Conservation (phyloP, 2,329 filamentous ascomycete genomes). For the Neoascochyta sp. region DNA sequence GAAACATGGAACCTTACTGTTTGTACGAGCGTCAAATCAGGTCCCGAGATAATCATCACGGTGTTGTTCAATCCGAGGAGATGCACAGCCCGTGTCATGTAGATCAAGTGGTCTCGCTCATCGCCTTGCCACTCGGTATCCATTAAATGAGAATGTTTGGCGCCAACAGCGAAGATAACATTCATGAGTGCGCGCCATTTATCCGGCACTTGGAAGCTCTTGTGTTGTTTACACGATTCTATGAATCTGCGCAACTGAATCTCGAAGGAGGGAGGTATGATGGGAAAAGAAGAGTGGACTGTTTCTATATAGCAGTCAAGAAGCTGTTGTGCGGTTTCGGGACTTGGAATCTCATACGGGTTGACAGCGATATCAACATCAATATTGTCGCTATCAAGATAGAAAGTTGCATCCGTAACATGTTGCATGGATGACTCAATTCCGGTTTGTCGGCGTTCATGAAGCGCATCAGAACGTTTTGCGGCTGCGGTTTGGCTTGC, state of each 20-base stretch:
- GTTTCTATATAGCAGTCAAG: slow-evolving; percentile 37
- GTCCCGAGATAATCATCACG: slow-evolving; percentile 22
- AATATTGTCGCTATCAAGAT: slow-evolving; percentile 33
- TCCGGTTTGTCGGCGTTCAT: slow-evolving; percentile 12
- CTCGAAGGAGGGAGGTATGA: slow-evolving; percentile 25
- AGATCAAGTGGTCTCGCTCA: slow-evolving; percentile 37
- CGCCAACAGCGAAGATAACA: slow-evolving; percentile 43
- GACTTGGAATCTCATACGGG: slow-evolving; percentile 32
- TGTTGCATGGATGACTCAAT: slow-evolving; percentile 9
- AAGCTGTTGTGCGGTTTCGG: slow-evolving; percentile 29
- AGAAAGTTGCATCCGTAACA: slow-evolving; percentile 31
- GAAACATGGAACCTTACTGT: slow-evolving; percentile 24
- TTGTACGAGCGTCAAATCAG: slow-evolving; percentile 40
- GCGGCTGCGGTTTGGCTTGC: slow-evolving; percentile 5
- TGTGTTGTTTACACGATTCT: slow-evolving; percentile 5
- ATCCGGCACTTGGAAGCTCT: slow-evolving; percentile 10
- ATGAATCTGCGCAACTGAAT: slow-evolving; percentile 18
- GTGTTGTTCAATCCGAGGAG: slow-evolving; percentile 20
- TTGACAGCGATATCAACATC: slow-evolving; percentile 22
- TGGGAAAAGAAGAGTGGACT: slow-evolving; percentile 32
- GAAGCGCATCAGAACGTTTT: slow-evolving; percentile 16
- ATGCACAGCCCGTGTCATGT: slow-evolving; percentile 34
- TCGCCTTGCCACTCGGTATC: slow-evolving; percentile 26
- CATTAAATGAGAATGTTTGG: slow-evolving; percentile 36
- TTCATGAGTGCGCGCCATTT: slow-evolving; percentile 41